Base-by-base conservation (phyloP, 164 flowering plant species). In the Hamamelis virginiana region DNA sequence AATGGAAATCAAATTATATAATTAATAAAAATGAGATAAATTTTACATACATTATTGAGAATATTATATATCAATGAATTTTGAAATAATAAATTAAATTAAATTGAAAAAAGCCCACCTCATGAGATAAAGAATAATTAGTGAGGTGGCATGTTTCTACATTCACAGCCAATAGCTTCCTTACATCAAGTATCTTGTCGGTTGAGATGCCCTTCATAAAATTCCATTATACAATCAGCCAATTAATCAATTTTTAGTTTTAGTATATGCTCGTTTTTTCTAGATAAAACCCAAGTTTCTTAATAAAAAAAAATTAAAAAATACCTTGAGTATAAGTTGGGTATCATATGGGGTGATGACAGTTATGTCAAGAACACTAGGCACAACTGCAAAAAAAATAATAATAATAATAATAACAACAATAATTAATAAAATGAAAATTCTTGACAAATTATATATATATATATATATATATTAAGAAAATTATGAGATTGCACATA, bases 121-220 rank as follows among this genome's bases (percentile, higher is more conserved):
- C 97, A 67, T 94, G 98, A 44, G 90, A 77, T n/a, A 94, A 66
- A 38, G 97, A 90, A 66, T 88, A 95, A 74, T 89, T 88, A 53
- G 97, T 95, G 9, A 95, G 78, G 59, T 95, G 94, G 75, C 98
- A 95, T 13, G 97, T 91, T 57, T 92, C 91, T 41, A 86, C 89
- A 77, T 95, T 81, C 14, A 72, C 79, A 21, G 89, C 97, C 77
- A 95, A 59, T 22, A 91, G 79, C 70, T 75, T 88, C 71, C 80
- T 87, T 44, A 89, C 91, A 83, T 92, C 98, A 11, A 95, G 78
- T 66, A 95, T 88, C 85, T 81, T 92, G 67, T 95, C 98, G 59
- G 97, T 95, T 44, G 98, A 92, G 68, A 95, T 95, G 21, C 98
- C 98, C 98, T 95, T 67, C 76, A 83, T 0, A 59, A 38, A 41